Conservation (phyloP, 495 filamentous ascomycete species). For the Cairneyella variabilis region DNA sequence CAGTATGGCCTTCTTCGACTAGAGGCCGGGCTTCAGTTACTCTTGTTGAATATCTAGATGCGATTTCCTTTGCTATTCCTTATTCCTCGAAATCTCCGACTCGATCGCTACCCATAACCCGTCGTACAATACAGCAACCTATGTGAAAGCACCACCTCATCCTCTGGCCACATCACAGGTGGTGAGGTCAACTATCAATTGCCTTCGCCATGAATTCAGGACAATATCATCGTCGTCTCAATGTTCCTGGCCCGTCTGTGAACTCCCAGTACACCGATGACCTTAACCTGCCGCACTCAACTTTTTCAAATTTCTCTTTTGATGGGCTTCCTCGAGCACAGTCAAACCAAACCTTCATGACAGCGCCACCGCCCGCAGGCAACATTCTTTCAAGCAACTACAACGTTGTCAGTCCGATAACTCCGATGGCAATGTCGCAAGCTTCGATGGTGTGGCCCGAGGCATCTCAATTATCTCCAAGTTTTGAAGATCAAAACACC, state of each 20-base stretch:
- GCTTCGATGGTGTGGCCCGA: slow-evolving; percentile 14
- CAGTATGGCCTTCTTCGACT: slow-evolving; percentile 17
- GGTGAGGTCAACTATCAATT: slow-evolving; percentile 1
- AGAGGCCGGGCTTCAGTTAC: slow-evolving; percentile 1
- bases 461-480: background rate
- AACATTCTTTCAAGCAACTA: slow-evolving; percentile 6
- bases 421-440: slow-evolving; percentile 18
- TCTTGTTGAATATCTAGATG: slow-evolving; percentile 26
- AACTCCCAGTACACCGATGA: slow-evolving; percentile 16
- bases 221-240: slow-evolving; percentile 12
- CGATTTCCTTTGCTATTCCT: slow-evolving; percentile 23
- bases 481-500: slow-evolving; percentile 14
- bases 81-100: slow-evolving; percentile 18
- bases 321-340: slow-evolving; percentile 21
- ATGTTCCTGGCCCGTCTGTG: slow-evolving; percentile 15
- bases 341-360: slow-evolving; percentile 17
- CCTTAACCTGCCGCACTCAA: slow-evolving; percentile 7
- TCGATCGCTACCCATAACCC: slow-evolving; percentile 8
- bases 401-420: slow-evolving; percentile 11
- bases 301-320: slow-evolving; percentile 9
- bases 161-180: slow-evolving; percentile 15
- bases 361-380: background rate
- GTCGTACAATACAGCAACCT: slow-evolving; percentile 22
- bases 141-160: slow-evolving; percentile 16
- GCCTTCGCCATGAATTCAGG: slow-evolving; percentile 20